Evolutionary conservation across 2,329 filamentous ascomycete species (phyloP).

Genomic region (Proliferodiscus dingleyae): DNA sequence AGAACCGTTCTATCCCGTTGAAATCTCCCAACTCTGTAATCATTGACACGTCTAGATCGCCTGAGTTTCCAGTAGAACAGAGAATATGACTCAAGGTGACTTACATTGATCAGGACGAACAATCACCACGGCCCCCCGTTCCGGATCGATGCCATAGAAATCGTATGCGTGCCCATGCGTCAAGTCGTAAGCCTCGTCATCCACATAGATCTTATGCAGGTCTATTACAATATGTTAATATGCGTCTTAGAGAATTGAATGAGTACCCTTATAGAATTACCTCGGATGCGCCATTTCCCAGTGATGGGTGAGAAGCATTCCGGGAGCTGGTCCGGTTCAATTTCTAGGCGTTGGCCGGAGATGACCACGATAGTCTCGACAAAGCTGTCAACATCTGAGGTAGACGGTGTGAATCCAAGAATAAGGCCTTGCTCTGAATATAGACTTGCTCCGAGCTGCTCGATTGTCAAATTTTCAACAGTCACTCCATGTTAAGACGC

Average conservation of each 20-base stretch:
- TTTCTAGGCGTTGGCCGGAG: slow-evolving; percentile 40
- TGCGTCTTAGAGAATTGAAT: neutral
- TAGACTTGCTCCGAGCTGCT: slow-evolving; percentile 38
- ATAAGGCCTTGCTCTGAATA: slow-evolving; percentile 38
- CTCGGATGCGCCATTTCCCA: slow-evolving; percentile 50
- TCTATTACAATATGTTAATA: no score
- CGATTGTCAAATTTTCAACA: neutral
- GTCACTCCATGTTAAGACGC: neutral
- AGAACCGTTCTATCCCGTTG: no score
- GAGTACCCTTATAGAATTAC: slow-evolving; percentile 32
- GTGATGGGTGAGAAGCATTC: slow-evolving; percentile 50
- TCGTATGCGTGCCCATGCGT: slow-evolving; percentile 55
- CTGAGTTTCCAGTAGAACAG: neutral
- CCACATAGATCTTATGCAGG: slow-evolving; percentile 53
- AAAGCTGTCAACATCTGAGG: slow-evolving; percentile 45
- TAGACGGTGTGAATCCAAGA: slow-evolving; percentile 38
- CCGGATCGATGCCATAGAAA: slow-evolving; percentile 46
- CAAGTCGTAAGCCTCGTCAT: slow-evolving; percentile 50
- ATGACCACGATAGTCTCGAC: slow-evolving; percentile 55
- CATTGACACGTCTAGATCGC: slow-evolving; percentile 36
- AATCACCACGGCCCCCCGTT: slow-evolving; percentile 44
- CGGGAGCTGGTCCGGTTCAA: slow-evolving; percentile 50
- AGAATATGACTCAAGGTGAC: no score
- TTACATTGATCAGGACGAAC: slow-evolving; percentile 59
- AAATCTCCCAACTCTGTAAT: no score